Evolutionary conservation across 257 asterid species (phyloP), one percentile per base, ranked within the genome.

Genomic region (Leonotis leonurus): DNA sequence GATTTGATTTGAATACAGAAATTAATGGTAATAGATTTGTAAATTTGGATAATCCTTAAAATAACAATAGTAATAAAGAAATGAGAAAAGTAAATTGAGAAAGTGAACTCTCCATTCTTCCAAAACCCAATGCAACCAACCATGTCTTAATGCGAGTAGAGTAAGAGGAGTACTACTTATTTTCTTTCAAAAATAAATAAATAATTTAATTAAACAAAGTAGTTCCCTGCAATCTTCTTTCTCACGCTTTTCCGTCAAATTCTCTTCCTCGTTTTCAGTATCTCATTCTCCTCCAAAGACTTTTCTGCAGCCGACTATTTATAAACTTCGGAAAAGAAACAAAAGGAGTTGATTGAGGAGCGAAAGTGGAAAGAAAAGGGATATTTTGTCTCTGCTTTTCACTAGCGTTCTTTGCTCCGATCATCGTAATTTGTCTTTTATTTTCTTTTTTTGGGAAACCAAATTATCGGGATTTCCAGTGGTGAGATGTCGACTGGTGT

Each of bases 401-500:
- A 33, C 25, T 6, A 1, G 22, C n/a, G 21, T 41, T 41, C 24
- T 16, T 16, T 43, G 24, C 2, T 48, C 55, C 62, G 70, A 68
- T 64, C 76, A 55, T 33, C 50, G 44, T 32, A 65, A 36, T 33
- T 53, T 64, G 30, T 22, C 53, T 17, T 37, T 40, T 10, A 35
- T 69, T 73, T 21, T 49, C 7, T 22, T 3, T 13, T 61, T 17
- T 48, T 54, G 17, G 67, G 25, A 3, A 48, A 54, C 44, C 3
- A 56, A 14, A 17, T 48, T 11, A 54, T 49, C 49, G 72, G 64
- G 14, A 43, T 62, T 69, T 33, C 63, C 40, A 30, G 64, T 64
- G 77, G 78, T 65, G 81, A 70, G 82, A 69, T 73, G 82, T 73
- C 78, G 73, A 76, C 73, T 75, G 77, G 58, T 58, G 73, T 75